Evolutionary conservation across 331 rosid genomes (phyloP), one percentile per base, ranked within the genome.

Genomic region (Ulmus americana): DNA sequence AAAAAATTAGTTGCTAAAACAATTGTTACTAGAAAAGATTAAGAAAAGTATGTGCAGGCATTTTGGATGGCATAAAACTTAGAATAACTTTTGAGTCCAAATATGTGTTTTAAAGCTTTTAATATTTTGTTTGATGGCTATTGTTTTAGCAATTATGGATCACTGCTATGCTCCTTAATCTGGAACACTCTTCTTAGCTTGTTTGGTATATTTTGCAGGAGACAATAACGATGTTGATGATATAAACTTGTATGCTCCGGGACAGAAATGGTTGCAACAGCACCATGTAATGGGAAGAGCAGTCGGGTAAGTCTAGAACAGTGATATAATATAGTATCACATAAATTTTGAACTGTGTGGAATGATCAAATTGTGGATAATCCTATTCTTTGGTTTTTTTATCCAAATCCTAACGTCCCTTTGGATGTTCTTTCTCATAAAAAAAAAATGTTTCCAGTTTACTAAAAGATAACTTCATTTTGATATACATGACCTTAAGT

Each of bases 211-310:
- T 39, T 76, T 65, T 71, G 8, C 75, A 86, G 88, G 92, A 35
- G 92, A 86, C 70, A 69, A 69, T 67, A 86, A 86, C 39, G 0
- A 0, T 0, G 5, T 1, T 0, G 92, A 86, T 46, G 92, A 86
- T 67, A 80, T 61, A 45, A 1, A 2, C 5, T 64, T 86, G 43
- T 85, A 85, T 72, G 82, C 85, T 50, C 74, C 43, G 5, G 74
- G 79, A 66, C 92, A 83, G 70, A 56, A 44, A 35, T 81, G 86
- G 88, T 57, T 83, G 76, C 77, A 78, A 61, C 62, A 66, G 11
- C 84, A 77, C 58, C 86, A 86, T 68, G 61, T 80, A 16, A 74
- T 78, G 71, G 92, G 86, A 41, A 79, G 81, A 79, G 92, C 84
- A 39, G 73, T 65, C 4, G 86, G 86, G 92, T 78, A 74, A 76